Evolutionary conservation across 192 early-diverging fungal species (phyloP), one percentile per base, ranked within the genome.

Genomic region (Backusella tuberculispora): DNA sequence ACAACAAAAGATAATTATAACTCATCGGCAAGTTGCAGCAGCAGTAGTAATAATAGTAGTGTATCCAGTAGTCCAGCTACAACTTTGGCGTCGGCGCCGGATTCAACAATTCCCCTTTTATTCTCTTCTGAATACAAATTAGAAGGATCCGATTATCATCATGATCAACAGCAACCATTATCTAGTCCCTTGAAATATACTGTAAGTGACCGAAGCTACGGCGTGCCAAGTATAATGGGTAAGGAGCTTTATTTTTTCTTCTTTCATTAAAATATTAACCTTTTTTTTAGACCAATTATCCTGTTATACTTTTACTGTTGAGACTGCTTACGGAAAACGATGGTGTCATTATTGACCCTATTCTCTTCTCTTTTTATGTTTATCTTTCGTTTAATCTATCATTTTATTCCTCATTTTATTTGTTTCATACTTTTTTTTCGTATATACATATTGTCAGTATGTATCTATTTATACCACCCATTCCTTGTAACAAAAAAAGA

Each of bases 261-360:
- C 6, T 56, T 56, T 24, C 21, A 3, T 24, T 56, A 9, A 19
- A 2, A 53, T 53, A 53, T 10, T 53, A 53, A 53, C 50, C n/a
- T 37, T 65, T 34, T 66, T 41, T 67, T 38, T 67, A 43, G 66
- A 67, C 41, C 66, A 67, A 67, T n/a, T 67, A 9, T 60, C 53
- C 12, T 60, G 53, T 13, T 60, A 67, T 43, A 67, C 66, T 9
- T 67, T 67, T 67, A 67, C 66, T 43, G 66, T 26, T 21, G 66
- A 67, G 41, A n/a, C 66, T 67, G 66, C 37, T 43, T 67, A 67
- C 5, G 66, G 53, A 21, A 60, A 60, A 26, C 53, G 53, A 4
- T 26, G 26, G 21, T 60, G 26, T 26, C 53, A 60, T 24, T 60
- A 26, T 26, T 60, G 47, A 50, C 21, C 9, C 24, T 26, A 26